Percentiles rank a stretch among this genome's conserved stretches.
Conservation (phyloP, 306 rosid species). For the Prunus padus region DNA sequence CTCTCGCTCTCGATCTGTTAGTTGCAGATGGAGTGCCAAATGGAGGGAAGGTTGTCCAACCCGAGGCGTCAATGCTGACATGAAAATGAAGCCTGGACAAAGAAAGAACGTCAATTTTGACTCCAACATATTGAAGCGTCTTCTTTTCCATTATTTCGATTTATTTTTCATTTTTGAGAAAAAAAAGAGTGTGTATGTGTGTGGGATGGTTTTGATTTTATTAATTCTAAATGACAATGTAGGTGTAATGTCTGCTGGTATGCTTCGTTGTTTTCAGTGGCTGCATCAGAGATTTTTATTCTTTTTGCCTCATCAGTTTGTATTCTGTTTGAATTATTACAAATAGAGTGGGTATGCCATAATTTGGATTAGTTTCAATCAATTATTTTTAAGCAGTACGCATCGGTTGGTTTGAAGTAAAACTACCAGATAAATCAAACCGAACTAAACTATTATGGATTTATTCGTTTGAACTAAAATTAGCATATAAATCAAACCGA, state of each 20-base stretch:
- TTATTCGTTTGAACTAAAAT: too few species aligned
- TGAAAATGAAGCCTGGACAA: background rate
- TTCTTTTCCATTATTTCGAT: background rate
- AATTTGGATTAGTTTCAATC: too few species aligned
- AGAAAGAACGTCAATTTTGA: background rate
- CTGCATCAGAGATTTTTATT: background rate
- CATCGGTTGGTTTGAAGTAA: too few species aligned
- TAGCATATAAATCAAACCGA: too few species aligned
- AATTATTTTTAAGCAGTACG: too few species aligned
- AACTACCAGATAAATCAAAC: too few species aligned
- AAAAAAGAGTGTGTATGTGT: too few species aligned
- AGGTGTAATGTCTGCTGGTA: too few species aligned
- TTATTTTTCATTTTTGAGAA: background rate
- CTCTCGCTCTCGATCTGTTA: background rate
- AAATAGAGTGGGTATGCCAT: too few species aligned
- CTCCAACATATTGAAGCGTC: background rate
- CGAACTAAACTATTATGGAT: too few species aligned
- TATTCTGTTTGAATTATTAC: background rate
- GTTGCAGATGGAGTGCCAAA: background rate
- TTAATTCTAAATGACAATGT: too few species aligned
- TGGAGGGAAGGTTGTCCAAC: background rate
- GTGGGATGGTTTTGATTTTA: too few species aligned
- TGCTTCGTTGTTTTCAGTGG: background rate
- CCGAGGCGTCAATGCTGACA: slow-evolving; percentile 1
- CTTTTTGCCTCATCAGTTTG: background rate